phyloP scores from a whole-genome alignment of 768 basidiomycete species.

The Lactarius pseudohatsudake region DNA sequence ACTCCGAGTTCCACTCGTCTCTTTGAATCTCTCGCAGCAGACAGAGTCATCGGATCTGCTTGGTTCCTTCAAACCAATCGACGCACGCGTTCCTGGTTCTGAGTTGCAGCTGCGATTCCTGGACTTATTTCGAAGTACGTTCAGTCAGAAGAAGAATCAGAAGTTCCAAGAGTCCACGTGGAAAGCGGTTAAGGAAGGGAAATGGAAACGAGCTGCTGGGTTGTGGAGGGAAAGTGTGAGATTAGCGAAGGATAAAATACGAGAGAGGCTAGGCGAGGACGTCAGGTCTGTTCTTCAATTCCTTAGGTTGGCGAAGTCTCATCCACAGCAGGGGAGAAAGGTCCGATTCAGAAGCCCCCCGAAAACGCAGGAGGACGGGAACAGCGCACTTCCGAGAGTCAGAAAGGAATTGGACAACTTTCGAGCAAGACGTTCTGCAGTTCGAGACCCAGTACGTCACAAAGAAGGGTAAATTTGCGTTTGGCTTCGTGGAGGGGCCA shows the following conservation, averaged over 20 bases:
- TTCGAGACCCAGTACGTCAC: constrained; percentile 91
- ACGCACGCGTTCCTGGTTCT: constrained; percentile 75
- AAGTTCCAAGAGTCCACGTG: constrained; percentile 80
- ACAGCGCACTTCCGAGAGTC: constrained; percentile 43
- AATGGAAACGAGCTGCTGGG: constrained; percentile 81
- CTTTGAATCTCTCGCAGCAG: constrained; percentile 93
- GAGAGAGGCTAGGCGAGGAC: constrained; percentile 37
- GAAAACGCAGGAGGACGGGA: constrained; percentile 71
- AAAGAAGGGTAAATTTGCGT: constrained; percentile 86
- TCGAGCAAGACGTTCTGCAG: constrained; percentile 65
- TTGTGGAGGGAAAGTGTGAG: constrained; percentile 80
- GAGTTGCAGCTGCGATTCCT: constrained; percentile 71
- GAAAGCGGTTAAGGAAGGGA: constrained; percentile 77
- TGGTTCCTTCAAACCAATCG: constrained; percentile 95
- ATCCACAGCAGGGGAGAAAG: constrained; percentile 4
- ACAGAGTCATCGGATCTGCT: constrained; percentile 93
- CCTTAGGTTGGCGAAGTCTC: background rate
- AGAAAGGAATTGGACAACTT: constrained; percentile 60
- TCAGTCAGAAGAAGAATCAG: constrained; percentile 87
- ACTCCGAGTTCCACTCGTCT: constrained; percentile 74
- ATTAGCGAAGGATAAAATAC: constrained; percentile 66
- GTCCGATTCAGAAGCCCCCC: constrained; percentile 47
- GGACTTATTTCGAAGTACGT: constrained; percentile 79
- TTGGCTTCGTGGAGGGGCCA: constrained; percentile 94
- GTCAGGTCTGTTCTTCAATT: constrained; percentile 26